Evolutionary conservation across 768 basidiomycete genomes (phyloP).

Genomic region (Mycena rebaudengoi): DNA sequence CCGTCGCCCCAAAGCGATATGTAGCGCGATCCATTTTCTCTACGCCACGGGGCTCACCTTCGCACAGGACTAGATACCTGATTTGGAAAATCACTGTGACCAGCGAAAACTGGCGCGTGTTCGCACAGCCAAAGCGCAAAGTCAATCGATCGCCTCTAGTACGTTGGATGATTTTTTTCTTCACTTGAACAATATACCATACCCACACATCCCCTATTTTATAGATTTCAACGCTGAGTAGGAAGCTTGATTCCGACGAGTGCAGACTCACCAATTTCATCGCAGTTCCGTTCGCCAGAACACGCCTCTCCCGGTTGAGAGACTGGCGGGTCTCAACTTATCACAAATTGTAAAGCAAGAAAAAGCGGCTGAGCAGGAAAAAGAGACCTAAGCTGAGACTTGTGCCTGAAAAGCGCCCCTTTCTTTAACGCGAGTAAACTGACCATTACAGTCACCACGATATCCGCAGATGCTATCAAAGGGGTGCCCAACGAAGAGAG

Average conservation of each 20-base stretch:
- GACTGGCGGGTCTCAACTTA: constrained; percentile 25
- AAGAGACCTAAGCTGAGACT: constrained; percentile 9
- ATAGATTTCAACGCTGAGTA: constrained; percentile 11
- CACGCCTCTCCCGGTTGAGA: constrained; percentile 22
- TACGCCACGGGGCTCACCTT: too few relatives aligned
- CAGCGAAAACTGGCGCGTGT: constrained; percentile 4
- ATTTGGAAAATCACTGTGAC: background rate
- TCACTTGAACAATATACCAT: background rate
- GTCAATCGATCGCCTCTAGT: constrained; percentile 15
- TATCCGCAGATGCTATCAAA: constrained; percentile 1
- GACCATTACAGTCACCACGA: constrained; percentile 3
- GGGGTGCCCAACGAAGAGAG: constrained; percentile 4
- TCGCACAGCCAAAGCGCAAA: background rate
- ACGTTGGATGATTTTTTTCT: background rate
- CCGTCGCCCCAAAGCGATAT: background rate
- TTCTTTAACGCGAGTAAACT: background rate
- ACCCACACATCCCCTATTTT: too few relatives aligned
- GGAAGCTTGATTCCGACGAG: background rate
- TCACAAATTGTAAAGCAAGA: constrained; percentile 25
- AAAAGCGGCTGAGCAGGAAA: constrained; percentile 18
- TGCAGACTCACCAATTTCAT: background rate
- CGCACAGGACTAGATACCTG: too few relatives aligned
- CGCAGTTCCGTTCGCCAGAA: constrained; percentile 7
- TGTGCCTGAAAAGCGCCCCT: background rate
- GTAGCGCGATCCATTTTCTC: too few relatives aligned